Evolutionary conservation across 2,329 filamentous ascomycete genomes (phyloP).

Genomic region (Trichoderma koningii): DNA sequence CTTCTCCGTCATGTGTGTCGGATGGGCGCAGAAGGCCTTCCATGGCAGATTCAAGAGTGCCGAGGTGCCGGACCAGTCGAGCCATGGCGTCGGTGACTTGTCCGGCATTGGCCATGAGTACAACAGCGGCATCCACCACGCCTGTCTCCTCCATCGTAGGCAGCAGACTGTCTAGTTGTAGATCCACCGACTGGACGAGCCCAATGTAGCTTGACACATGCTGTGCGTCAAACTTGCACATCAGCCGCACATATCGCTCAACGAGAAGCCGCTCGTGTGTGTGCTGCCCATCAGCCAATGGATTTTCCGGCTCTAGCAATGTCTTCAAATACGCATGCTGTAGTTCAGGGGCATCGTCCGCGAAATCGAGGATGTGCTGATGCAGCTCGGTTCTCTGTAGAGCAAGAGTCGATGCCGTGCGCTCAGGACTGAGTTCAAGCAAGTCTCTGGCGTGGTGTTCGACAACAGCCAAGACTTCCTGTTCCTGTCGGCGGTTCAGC

Average conservation of each 20-base stretch:
- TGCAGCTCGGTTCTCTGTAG: constrained; percentile 66
- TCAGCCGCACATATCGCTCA: constrained; percentile 84
- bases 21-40: constrained; percentile 67
- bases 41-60: constrained; percentile 76
- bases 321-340: constrained; percentile 78
- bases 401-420: constrained; percentile 66
- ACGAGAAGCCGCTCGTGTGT: constrained; percentile 62
- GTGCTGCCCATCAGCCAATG: constrained; percentile 36
- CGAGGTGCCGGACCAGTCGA: constrained; percentile 77
- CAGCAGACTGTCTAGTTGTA: constrained; percentile 77
- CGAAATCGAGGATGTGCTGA: constrained; percentile 61
- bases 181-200: constrained; percentile 71
- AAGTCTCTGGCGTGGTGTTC: constrained; percentile 66
- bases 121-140: constrained; percentile 88
- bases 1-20: constrained; percentile 40
- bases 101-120: constrained; percentile 87
- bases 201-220: constrained; percentile 87
- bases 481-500: constrained; percentile 68
- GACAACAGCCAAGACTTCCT: constrained; percentile 69
- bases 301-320: constrained; percentile 65
- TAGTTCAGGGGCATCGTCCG: constrained; percentile 60
- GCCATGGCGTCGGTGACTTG: constrained; percentile 81
- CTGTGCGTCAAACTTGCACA: constrained; percentile 80
- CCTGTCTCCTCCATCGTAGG: constrained; percentile 87
- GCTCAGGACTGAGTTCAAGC: constrained; percentile 64